Conservation (phyloP, 1,284 basidiomycete genomes). For the Heterobasidion annosum region DNA sequence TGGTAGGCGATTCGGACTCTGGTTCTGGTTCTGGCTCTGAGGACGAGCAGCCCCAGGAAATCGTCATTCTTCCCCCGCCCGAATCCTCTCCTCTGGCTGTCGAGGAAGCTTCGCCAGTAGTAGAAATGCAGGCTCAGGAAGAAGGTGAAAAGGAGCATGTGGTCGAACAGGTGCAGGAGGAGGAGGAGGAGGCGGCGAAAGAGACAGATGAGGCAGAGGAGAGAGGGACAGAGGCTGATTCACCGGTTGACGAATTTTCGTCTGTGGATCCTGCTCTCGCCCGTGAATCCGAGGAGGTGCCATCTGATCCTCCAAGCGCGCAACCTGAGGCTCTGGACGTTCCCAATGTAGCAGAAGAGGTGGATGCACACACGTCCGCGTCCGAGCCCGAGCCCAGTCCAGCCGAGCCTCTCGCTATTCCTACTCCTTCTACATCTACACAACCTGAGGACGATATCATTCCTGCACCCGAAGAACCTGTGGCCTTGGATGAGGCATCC, state of each 20-base stretch:
- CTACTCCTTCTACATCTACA: no score
- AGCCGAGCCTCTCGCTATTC: background rate
- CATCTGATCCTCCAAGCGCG: conserved; percentile 1
- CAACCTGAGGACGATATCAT: background rate
- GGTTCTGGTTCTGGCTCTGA: background rate
- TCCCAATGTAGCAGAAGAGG: background rate
- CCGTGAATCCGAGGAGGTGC: background rate
- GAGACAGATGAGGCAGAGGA: background rate
- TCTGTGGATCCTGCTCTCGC: conserved; percentile 2
- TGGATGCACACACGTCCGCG: background rate
- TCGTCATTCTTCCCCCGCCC: background rate
- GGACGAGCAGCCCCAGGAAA: background rate
- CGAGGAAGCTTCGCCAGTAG: background rate
- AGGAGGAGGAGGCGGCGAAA: no score
- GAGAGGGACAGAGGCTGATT: background rate
- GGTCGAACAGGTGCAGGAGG: background rate
- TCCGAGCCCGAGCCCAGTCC: background rate
- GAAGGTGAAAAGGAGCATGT: no score
- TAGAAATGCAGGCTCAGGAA: background rate
- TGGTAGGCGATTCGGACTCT: background rate
- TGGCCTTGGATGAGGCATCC: background rate
- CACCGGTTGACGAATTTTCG: background rate
- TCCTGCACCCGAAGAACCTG: background rate
- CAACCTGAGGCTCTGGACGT: conserved; percentile 5
- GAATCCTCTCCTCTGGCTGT: background rate